Base-by-base conservation (phyloP, 352 stramenopile species). In the Pythium periplocum region DNA sequence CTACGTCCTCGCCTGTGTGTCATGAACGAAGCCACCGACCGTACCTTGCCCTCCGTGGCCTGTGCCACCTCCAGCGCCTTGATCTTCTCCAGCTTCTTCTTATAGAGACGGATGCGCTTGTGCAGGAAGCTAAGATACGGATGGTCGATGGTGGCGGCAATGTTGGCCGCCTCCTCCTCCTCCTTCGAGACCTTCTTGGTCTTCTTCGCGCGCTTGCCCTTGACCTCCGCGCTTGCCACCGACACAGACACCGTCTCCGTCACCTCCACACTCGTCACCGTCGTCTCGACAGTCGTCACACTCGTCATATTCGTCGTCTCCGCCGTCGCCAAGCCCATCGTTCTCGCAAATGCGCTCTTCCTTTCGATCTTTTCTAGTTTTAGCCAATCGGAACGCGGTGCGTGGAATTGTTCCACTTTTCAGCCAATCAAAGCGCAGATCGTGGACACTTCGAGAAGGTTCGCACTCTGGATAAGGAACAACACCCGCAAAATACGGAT, bases 51-150 rank as follows among this genome's bases (percentile, higher is more conserved):
- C 5, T 84, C 75, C 3, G 51, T 57, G 2, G 59, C 57, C 31
- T 66, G 59, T 45, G 76, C 81, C 0, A 55, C 43, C 56, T 88
- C 81, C 31, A 93, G 57, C 17, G 59, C 53, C 48, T 75, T 82
- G 61, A 93, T 90, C 67, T 93, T 93, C 66, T 93, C 83, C 33
- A 92, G 68, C 52, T 93, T 93, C 66, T 93, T 93, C 54, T 83
- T 83, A 63, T 87, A 79, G 53, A 81, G 75, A 9, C 83, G 81
- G 40, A 90, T 79, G 41, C 81, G 77, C 58, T 93, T 93, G 73
- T 93, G 73, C 52, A 93, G 51, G 46, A 92, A 81, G 43, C 76
- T 88, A 45, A 92, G 51, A 57, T 92, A 93, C 53, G 81, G 81
- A 48, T 93, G 81, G 57, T 90, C 77, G 30, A 84, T 51, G 32